Evolutionary conservation across 768 basidiomycete species (phyloP).

Genomic region (Lactarius indigo): DNA sequence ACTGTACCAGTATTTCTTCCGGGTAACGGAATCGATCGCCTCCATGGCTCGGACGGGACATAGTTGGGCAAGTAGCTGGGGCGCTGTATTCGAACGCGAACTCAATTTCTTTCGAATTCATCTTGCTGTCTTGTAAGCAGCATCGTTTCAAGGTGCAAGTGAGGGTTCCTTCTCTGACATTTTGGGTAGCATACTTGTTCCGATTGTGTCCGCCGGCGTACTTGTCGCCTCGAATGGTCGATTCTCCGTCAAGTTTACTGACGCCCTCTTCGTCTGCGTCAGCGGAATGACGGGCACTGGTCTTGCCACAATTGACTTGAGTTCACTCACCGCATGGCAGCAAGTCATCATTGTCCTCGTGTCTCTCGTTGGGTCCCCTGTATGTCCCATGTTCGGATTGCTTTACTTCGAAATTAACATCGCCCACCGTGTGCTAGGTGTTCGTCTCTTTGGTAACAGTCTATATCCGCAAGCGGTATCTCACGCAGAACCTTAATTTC

Average conservation of each 20-base stretch:
- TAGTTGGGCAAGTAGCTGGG: too few species aligned
- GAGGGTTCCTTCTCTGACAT: not conserved
- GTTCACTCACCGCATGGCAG: constrained; percentile 31
- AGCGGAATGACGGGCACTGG: constrained; percentile 38
- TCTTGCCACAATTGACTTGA: constrained; percentile 28
- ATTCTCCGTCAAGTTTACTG: constrained; percentile 35
- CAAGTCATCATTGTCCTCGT: constrained; percentile 29
- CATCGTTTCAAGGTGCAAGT: too few species aligned
- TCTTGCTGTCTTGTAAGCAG: constrained; percentile 31
- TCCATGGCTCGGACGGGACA: not conserved
- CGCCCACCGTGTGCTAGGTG: constrained; percentile 11
- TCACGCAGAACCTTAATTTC: constrained; percentile 17
- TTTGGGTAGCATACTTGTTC: constrained; percentile 32
- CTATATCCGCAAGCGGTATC: constrained; percentile 33
- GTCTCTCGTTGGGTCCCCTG: constrained; percentile 30
- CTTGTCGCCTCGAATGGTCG: constrained; percentile 43
- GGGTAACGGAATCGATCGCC: not conserved
- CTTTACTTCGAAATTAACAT: not conserved
- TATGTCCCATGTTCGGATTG: constrained; percentile 11
- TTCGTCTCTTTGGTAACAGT: constrained; percentile 42
- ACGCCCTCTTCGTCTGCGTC: constrained; percentile 37
- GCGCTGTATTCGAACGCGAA: not conserved
- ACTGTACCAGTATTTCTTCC: not conserved
- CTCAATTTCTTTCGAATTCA: constrained; percentile 29
- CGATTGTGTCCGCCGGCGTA: constrained; percentile 41